Percentiles rank a stretch among this genome's conserved stretches.
Evolutionary conservation across 73 alveolate species (phyloP).

Genomic region (Tetrahymena borealis): DNA sequence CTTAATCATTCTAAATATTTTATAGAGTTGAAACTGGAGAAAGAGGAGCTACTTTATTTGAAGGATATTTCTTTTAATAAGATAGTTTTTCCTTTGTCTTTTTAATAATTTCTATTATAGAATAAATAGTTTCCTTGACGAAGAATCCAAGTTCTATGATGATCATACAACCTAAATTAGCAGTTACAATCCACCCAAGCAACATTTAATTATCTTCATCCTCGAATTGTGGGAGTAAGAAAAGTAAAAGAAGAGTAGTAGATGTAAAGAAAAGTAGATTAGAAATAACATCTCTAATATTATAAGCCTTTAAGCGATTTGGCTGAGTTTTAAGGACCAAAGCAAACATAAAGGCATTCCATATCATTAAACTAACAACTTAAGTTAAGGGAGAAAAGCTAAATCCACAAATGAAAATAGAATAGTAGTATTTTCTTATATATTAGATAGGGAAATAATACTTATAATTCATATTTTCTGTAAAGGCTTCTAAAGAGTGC

Average conservation of each 20-base stretch:
- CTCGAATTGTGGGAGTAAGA: not conserved
- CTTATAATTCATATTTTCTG: not conserved
- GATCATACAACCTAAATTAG: not conserved
- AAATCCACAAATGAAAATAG: not conserved
- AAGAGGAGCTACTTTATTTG: not conserved
- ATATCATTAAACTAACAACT: not conserved
- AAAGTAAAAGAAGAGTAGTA: not conserved
- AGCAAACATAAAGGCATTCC: not conserved
- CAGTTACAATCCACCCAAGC: not conserved
- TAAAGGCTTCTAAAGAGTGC: not conserved
- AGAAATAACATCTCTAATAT: not conserved
- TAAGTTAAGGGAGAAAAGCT: not conserved
- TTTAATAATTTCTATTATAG: not conserved
- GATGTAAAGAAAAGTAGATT: not conserved
- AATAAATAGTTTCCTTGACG: not conserved
- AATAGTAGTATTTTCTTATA: not conserved
- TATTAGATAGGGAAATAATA: not conserved
- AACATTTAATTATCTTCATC: not conserved
- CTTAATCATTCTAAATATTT: not conserved
- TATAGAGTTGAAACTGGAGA: not conserved
- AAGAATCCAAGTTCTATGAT: not conserved
- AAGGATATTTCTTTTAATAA: not conserved
- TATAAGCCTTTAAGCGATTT: not conserved
- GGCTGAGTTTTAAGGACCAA: not conserved
- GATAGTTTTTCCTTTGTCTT: not conserved